Base-by-base conservation (phyloP, 2,329 filamentous ascomycete genomes). In the Coniochaeta prunicola region DNA sequence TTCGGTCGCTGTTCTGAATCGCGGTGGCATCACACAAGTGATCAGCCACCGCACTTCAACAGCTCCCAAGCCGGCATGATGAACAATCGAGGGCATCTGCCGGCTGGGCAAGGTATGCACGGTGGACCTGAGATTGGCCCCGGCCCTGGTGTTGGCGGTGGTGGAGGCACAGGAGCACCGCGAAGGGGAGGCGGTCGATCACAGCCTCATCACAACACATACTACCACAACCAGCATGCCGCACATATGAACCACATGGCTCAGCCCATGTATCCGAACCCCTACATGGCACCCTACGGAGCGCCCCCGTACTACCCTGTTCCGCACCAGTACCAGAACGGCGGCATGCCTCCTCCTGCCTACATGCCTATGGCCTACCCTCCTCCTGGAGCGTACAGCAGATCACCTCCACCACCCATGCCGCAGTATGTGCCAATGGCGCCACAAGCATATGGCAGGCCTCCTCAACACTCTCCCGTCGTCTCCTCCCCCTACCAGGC, bases 31-130 rank as follows among this genome's bases (percentile, higher is more conserved):
- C 66, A 65, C 64, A 58, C 60, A 62, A 64, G 70, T 68, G 68
- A 69, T 69, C 64, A 65, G 66, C 67, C 66, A 66, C 67, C 67
- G 65, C 66, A 64, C 62, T 61, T 60, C 61, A 61, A 62, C 62
- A 61, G 68, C 66, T 73, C 82, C 82, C 80, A 83, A 76, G 82
- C 83, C 84, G 85, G 84, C 83, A 90, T 82, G 86, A 91, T 91
- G 87, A 88, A 86, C 78, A 79, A 79, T 76, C 82, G 80, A 82
- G 66, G 64, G 64, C 85, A 88, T 87, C 85, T 88, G 85, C 85
- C 86, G 84, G 85, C 85, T 84, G 87, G 87, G 81, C 85, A 86
- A 76, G 80, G 80, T 73, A 80, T 83, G 76, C 80, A 77, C 69
- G 77, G 76, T 34, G 66, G 64, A 57, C 68, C 62, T 48, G 70